These are phyloP conservation scores for Hippophae tibetana DNA, from an alignment of 306 rosid species.

Conservation along the genomic window DNA sequence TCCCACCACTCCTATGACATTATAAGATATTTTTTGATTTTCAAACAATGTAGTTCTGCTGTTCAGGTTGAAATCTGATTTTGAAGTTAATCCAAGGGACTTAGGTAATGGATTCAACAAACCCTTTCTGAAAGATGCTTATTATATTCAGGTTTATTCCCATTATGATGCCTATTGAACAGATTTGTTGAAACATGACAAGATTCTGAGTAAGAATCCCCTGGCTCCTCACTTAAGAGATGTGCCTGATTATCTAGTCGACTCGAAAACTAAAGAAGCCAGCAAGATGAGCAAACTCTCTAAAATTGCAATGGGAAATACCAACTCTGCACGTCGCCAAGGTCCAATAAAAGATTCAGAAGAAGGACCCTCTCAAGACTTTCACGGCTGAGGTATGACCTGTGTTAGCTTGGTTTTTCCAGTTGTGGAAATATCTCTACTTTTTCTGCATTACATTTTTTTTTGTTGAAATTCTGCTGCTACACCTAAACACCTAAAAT, in stretches of 20 bases:
- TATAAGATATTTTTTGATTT: not conserved
- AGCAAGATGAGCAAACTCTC: slow-evolving; percentile 62
- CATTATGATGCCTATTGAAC: slow-evolving; percentile 20
- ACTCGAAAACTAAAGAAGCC: slow-evolving; percentile 71
- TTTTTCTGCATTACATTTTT: not conserved
- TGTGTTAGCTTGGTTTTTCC: not conserved
- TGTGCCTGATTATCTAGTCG: slow-evolving; percentile 77
- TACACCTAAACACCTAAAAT: not conserved
- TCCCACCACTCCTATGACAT: not conserved
- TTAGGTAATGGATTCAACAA: slow-evolving; percentile 34
- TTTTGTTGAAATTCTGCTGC: not conserved
- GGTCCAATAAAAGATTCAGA: slow-evolving; percentile 13
- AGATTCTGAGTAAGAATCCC: slow-evolving; percentile 78
- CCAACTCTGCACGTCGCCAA: not conserved
- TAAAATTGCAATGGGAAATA: slow-evolving; percentile 39
- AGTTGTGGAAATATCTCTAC: not conserved
- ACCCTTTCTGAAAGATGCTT: not conserved
- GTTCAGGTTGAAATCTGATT: slow-evolving; percentile 65
- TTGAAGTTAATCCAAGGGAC: slow-evolving; percentile 65
- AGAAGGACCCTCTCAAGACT: slow-evolving; percentile 21
- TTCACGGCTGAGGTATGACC: slow-evolving; percentile 17
- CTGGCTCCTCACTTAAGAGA: slow-evolving; percentile 74
- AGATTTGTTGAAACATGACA: slow-evolving; percentile 90
- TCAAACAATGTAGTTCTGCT: slow-evolving; percentile 16
- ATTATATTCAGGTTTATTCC: not conserved